phyloP scores from a whole-genome alignment of 1,139 yeast genomes.

The Saccharomyces hybrid region DNA sequence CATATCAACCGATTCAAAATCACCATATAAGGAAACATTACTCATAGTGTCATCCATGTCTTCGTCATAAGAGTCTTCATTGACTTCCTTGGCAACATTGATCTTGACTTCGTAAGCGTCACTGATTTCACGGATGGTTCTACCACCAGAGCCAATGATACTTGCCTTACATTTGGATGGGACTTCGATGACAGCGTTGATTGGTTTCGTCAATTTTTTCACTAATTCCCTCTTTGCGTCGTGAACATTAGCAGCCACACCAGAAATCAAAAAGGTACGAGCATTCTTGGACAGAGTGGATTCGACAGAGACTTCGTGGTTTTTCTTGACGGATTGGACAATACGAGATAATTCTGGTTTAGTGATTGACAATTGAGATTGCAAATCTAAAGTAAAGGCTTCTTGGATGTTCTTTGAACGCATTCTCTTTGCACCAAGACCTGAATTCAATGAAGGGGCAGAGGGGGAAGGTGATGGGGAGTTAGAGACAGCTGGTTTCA shows the following conservation, averaged over 20 bases:
- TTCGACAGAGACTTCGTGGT: constrained; percentile 64
- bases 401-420: constrained; percentile 54
- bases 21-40: constrained; percentile 70
- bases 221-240: constrained; percentile 71
- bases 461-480: constrained; percentile 26
- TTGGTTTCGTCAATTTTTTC: constrained; percentile 71
- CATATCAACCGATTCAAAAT: constrained; percentile 68
- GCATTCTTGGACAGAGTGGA: constrained; percentile 73
- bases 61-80: constrained; percentile 33
- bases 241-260: constrained; percentile 60
- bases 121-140: constrained; percentile 70
- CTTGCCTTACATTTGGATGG: constrained; percentile 76
- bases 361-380: constrained; percentile 56
- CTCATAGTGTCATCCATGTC: constrained; percentile 48
- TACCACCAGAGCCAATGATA: constrained; percentile 87
- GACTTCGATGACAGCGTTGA: constrained; percentile 51
- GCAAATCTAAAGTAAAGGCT: constrained; percentile 62
- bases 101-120: constrained; percentile 59
- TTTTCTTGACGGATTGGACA: constrained; percentile 53
- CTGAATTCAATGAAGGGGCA: constrained; percentile 17
- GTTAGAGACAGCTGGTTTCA: constrained; percentile 36
- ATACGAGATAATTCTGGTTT: constrained; percentile 61
- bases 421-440: constrained; percentile 27
- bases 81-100: constrained; percentile 53
- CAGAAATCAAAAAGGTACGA: constrained; percentile 80